phyloP scores from a whole-genome alignment of 2,329 filamentous ascomycete species.

The Colletotrichum shisoi region DNA sequence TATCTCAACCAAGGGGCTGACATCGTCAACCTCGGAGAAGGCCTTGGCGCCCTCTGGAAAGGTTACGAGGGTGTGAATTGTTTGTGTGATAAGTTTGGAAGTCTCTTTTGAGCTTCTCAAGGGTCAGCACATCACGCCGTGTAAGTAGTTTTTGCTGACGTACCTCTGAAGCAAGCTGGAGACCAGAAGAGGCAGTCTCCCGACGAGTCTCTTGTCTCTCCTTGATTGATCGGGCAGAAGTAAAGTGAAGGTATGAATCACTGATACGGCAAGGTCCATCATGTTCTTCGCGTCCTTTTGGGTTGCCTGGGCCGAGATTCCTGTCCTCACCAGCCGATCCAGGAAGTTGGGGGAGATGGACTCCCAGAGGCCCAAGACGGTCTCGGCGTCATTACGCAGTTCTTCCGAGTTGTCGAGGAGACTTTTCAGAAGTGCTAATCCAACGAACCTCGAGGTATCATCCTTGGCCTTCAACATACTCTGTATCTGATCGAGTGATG shows the following conservation, averaged over 20 bases:
- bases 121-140: background rate
- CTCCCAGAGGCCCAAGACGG: constrained; percentile 63
- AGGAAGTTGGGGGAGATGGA: constrained; percentile 69
- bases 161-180: constrained; percentile 63
- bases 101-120: constrained; percentile 60
- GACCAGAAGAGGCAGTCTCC: constrained; percentile 62
- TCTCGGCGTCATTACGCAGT: constrained; percentile 58
- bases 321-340: constrained; percentile 67
- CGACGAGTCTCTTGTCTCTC: constrained; percentile 57
- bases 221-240: constrained; percentile 61
- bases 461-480: constrained; percentile 65
- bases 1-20: constrained; percentile 64
- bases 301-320: constrained; percentile 49
- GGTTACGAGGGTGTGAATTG: constrained; percentile 64
- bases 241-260: constrained; percentile 68
- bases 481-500: constrained; percentile 60
- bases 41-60: constrained; percentile 58
- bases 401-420: constrained; percentile 67
- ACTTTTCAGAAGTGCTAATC: constrained; percentile 71
- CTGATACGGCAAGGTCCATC: constrained; percentile 68
- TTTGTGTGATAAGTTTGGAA: constrained; percentile 62
- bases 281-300: constrained; percentile 64
- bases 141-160: background rate
- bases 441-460: constrained; percentile 74
- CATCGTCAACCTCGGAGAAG: constrained; percentile 60